These are phyloP conservation scores for Dipodascus geniculatus DNA, from an alignment of 805 yeast genomes.

Conservation along the genomic window DNA sequence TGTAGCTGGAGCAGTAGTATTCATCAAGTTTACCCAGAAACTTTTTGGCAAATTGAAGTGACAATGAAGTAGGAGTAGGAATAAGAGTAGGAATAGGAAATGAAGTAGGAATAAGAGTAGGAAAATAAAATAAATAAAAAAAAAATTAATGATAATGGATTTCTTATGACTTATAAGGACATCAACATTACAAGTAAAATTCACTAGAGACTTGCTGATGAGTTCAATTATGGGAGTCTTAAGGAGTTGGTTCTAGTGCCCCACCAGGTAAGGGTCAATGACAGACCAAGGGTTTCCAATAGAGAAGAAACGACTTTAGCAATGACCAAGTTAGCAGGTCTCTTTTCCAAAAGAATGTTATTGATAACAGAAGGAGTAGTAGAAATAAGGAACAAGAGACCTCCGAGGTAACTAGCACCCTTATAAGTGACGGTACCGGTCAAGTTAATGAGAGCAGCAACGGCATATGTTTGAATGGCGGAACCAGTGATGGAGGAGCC, in stretches of 20 bases:
- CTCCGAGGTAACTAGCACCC: constrained; percentile 30
- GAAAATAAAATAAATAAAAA: neutral
- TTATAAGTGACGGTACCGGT: constrained; percentile 28
- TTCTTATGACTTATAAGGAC: neutral
- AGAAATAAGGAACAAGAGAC: constrained; percentile 27
- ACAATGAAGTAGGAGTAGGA: too few relatives aligned
- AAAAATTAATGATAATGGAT: neutral
- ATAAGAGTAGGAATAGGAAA: neutral
- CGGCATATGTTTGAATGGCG: constrained; percentile 31
- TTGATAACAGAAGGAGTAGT: constrained; percentile 26
- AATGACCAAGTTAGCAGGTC: constrained; percentile 25
- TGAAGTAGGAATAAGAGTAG: too few relatives aligned
- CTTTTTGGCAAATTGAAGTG: neutral
- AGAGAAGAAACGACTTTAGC: constrained; percentile 23
- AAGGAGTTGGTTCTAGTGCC: constrained; percentile 17
- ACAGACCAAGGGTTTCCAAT: constrained; percentile 32
- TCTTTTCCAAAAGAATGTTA: constrained; percentile 25
- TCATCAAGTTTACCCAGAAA: neutral
- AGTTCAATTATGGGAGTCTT: constrained; percentile 6
- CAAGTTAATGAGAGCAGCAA: constrained; percentile 27
- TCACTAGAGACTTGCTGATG: neutral
- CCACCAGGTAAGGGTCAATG: constrained; percentile 30
- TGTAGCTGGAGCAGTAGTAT: neutral
- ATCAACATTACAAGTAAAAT: neutral
- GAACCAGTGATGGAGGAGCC: constrained; percentile 26